These are phyloP conservation scores for Fusarium ramigenum DNA, from an alignment of 2,329 filamentous ascomycete species.

Conservation along the genomic window DNA sequence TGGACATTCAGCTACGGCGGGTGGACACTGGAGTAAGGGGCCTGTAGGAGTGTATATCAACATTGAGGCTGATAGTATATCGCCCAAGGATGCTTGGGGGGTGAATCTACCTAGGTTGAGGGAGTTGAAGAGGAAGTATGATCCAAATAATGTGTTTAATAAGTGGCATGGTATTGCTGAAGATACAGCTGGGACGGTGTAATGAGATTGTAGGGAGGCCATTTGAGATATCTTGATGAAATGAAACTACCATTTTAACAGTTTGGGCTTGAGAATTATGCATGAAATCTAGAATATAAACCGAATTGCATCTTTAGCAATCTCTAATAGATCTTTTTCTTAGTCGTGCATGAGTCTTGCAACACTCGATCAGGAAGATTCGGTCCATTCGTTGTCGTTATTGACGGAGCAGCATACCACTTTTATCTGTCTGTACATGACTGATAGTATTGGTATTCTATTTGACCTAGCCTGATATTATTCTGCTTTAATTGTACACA, in stretches of 20 bases:
- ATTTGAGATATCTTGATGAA: too few species aligned
- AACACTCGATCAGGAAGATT: too few species aligned
- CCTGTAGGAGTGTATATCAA: constrained; percentile 46
- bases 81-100: constrained; percentile 45
- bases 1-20: constrained; percentile 33
- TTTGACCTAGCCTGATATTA: not conserved
- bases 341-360: too few species aligned
- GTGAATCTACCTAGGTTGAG: constrained; percentile 43
- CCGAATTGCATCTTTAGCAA: not conserved
- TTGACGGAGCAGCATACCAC: not conserved
- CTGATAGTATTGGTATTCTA: accelerated
- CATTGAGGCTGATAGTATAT: constrained; percentile 38
- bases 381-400: not conserved
- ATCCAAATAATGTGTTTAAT: constrained; percentile 48
- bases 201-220: not conserved
- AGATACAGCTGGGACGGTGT: not conserved
- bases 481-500: too few species aligned
- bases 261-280: too few species aligned
- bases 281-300: accelerated
- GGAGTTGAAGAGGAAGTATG: constrained; percentile 48
- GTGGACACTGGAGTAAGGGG: constrained; percentile 29
- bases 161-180: constrained; percentile 43
- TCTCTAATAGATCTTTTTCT: too few species aligned
- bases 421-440: accelerated
- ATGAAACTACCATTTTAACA: too few species aligned